These are phyloP conservation scores for Abrus pulchellus DNA, from an alignment of 306 rosid genomes.

Conservation along the genomic window DNA sequence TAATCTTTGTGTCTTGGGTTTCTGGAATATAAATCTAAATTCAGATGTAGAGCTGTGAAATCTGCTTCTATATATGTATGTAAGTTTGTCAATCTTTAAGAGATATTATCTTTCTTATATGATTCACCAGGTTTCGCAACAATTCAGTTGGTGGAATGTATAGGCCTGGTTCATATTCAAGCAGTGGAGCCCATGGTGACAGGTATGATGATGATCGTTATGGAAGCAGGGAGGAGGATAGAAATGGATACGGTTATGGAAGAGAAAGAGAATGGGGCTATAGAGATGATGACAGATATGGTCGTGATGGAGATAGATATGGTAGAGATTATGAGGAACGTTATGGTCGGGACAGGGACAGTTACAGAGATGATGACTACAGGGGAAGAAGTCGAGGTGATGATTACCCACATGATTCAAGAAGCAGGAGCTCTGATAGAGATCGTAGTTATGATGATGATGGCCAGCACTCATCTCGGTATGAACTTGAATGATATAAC, in stretches of 20 bases:
- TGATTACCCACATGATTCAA: constrained; percentile 70
- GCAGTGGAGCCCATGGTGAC: constrained; percentile 71
- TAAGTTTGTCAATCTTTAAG: constrained; percentile 35
- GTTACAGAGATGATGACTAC: constrained; percentile 83
- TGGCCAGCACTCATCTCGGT: constrained; percentile 94
- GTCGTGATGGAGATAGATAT: constrained; percentile 90
- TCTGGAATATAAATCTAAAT: constrained; percentile 36
- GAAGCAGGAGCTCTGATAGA: constrained; percentile 90
- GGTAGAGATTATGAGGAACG: constrained; percentile 85
- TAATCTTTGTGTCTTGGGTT: constrained; percentile 27
- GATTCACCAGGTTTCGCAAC: constrained; percentile 76
- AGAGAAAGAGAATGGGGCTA: constrained; percentile 84
- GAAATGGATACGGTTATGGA: constrained; percentile 75
- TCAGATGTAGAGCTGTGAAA: constrained; percentile 16
- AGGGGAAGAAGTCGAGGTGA: constrained; percentile 83
- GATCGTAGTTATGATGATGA: constrained; percentile 78
- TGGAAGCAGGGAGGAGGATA: constrained; percentile 78
- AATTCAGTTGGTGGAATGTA: constrained; percentile 79
- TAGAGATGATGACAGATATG: constrained; percentile 79
- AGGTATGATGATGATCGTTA: constrained; percentile 84
- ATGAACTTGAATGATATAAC: constrained; percentile 39
- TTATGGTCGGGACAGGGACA: constrained; percentile 78
- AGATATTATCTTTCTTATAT: constrained; percentile 45
- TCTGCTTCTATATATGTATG: background rate
- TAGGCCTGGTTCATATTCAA: constrained; percentile 74